Percentiles rank a stretch among this genome's conserved stretches.
phyloP scores from a whole-genome alignment of 306 rosid genomes.

The Cicer pinnatifidum region DNA sequence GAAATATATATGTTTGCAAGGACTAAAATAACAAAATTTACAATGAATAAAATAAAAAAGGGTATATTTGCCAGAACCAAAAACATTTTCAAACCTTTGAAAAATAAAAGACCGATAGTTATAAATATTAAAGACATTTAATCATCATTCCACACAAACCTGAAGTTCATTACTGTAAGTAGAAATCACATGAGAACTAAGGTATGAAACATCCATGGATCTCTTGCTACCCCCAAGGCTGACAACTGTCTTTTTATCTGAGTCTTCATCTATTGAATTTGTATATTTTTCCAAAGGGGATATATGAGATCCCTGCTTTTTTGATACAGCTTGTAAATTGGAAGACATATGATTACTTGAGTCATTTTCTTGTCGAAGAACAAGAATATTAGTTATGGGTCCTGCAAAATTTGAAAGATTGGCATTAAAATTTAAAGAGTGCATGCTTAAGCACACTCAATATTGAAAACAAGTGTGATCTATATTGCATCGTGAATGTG shows the following conservation, averaged over 20 bases:
- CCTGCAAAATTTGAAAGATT: slow-evolving; percentile 42
- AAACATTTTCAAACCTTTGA: no score
- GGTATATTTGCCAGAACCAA: no score
- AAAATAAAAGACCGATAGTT: neutral
- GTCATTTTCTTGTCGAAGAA: slow-evolving; percentile 52
- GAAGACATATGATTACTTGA: slow-evolving; percentile 36
- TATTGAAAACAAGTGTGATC: slow-evolving; percentile 1
- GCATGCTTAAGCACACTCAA: slow-evolving; percentile 29
- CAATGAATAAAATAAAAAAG: no score
- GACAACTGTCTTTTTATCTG: slow-evolving; percentile 45
- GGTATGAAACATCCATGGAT: slow-evolving; percentile 41
- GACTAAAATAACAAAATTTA: no score
- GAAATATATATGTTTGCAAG: no score
- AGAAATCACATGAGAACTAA: slow-evolving; percentile 54
- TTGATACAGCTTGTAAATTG: slow-evolving; percentile 52
- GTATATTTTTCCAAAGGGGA: slow-evolving; percentile 65
- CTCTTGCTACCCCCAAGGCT: slow-evolving; percentile 48
- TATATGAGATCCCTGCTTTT: slow-evolving; percentile 56
- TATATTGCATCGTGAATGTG: neutral
- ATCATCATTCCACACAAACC: slow-evolving; percentile 52
- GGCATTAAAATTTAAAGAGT: neutral
- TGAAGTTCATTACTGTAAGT: slow-evolving; percentile 68
- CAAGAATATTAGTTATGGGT: slow-evolving; percentile 54
- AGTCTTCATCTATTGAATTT: slow-evolving; percentile 52
- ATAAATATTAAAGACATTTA: neutral